Percentiles rank a stretch among this genome's conserved stretches.
Conservation (phyloP, 768 basidiomycete genomes). For the Suillus spraguei region DNA sequence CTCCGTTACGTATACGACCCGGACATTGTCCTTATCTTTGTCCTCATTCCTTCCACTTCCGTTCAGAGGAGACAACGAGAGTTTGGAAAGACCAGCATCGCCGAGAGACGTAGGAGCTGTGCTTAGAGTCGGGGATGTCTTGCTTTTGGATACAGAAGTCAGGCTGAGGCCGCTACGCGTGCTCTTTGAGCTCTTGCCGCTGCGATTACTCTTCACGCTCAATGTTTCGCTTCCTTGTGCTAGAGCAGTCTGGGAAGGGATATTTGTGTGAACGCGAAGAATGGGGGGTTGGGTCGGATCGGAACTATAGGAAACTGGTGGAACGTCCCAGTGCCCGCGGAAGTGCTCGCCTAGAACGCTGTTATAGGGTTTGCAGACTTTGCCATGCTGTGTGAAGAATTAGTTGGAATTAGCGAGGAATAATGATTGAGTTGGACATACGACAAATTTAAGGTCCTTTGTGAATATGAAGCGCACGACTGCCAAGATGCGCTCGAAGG, state of each 20-base stretch:
- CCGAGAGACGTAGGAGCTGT: constrained; percentile 45
- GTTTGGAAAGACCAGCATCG: constrained; percentile 50
- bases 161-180: constrained; percentile 57
- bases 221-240: constrained; percentile 43
- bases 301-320: constrained; percentile 56
- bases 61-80: constrained; percentile 46
- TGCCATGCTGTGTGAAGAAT: constrained; percentile 63
- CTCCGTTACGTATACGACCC: constrained; percentile 85
- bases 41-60: constrained; percentile 31
- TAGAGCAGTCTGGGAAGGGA: constrained; percentile 18
- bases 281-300: constrained; percentile 50
- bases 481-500: constrained; percentile 95
- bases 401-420: neutral
- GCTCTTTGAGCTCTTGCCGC: constrained; percentile 63
- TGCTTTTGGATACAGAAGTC: constrained; percentile 53
- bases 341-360: constrained; percentile 89
- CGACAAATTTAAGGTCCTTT: constrained; percentile 93
- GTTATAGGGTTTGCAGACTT: constrained; percentile 93
- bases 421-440: constrained; percentile 38
- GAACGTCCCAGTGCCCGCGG: constrained; percentile 83
- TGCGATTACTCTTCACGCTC: constrained; percentile 50
- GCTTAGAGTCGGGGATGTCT: constrained; percentile 53
- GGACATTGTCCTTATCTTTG: constrained; percentile 32
- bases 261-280: constrained; percentile 42
- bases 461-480: constrained; percentile 86